Conservation (phyloP, 169 alveolate genomes). For the Cryptosporidium tyzzeri region DNA sequence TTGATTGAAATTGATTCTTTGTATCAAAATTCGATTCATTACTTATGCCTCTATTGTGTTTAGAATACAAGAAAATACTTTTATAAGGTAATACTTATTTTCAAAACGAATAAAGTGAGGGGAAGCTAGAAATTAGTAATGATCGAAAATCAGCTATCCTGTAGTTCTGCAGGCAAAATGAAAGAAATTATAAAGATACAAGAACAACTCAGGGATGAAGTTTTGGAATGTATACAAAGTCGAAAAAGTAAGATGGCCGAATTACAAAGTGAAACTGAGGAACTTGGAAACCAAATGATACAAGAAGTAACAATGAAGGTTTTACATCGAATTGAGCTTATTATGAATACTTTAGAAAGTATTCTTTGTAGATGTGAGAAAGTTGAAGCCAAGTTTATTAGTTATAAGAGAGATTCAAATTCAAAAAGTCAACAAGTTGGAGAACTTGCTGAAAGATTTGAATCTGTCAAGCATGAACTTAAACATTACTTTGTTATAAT, state of each 20-base stretch:
- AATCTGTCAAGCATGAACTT: constrained; percentile 36
- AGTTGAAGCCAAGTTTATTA: constrained; percentile 38
- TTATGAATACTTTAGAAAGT: constrained; percentile 62
- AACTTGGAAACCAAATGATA: constrained; percentile 61
- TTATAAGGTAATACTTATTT: too few species aligned
- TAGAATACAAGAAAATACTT: not conserved
- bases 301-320: constrained; percentile 57
- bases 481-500: constrained; percentile 6
- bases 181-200: constrained; percentile 40
- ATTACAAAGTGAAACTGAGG: constrained; percentile 60
- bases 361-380: constrained; percentile 54
- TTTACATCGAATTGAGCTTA: constrained; percentile 46
- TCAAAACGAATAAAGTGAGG: not conserved
- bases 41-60: not conserved
- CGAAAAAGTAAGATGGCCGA: constrained; percentile 31
- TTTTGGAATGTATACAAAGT: not conserved
- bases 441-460: constrained; percentile 8
- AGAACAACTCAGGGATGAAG: constrained; percentile 38
- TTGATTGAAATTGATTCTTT: not conserved
- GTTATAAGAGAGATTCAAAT: constrained; percentile 3
- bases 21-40: not conserved
- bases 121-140: not conserved
- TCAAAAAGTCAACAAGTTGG: constrained; percentile 15
- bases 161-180: constrained; percentile 7
- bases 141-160: constrained; percentile 1